Evolutionary conservation across 1,284 basidiomycete species (phyloP), one percentile per base, ranked within the genome.

Genomic region (Puccinia polysora): DNA sequence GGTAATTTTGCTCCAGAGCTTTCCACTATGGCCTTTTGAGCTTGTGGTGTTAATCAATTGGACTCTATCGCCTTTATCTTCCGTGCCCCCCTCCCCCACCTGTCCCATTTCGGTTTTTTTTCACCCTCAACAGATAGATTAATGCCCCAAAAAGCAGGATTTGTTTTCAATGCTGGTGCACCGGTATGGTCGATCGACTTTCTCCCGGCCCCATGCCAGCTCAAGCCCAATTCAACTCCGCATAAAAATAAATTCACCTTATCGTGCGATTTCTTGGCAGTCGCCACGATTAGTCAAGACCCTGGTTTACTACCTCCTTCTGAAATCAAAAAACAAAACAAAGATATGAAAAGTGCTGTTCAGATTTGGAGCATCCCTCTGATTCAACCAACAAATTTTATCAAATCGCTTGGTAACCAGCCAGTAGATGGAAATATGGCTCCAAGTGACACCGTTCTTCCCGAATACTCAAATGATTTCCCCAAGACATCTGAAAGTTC

Each of bases 101-200:
- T 30, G 18, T 34, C 34, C 36, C 10, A 43, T 45, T 62, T 6
- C 7, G 18, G 20, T 40, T 60, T 25, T 20, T 60, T 60, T 60
- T 60, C n/a, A n/a, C n/a, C n/a, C 28, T 47, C 30, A 25, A 14
- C 40, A 79, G 79, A 76, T 45, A 38, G 75, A 12, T 72, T 74
- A 43, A 20, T 77, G 4, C 74, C 76, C 2, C 32, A 73, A n/a
- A 77, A 78, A 53, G 76, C 83, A 34, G 83, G 86, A 0, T 84
- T 88, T 74, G 81, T 91, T 0, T 87, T 95, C 80, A 89, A 88
- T 74, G 87, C 88, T 0, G 93, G 93, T 1, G 88, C 87, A 2
- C 88, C 89, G 0, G 88, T 90, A 15, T 91, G 89, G 87, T 89
- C 86, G 0, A 78, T 94, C 20, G 90, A 93, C 76, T 96, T 92